Evolutionary conservation across 2,329 filamentous ascomycete species (phyloP), one percentile per base, ranked within the genome.

Genomic region (Pseudocercospora pini-densiflorae): DNA sequence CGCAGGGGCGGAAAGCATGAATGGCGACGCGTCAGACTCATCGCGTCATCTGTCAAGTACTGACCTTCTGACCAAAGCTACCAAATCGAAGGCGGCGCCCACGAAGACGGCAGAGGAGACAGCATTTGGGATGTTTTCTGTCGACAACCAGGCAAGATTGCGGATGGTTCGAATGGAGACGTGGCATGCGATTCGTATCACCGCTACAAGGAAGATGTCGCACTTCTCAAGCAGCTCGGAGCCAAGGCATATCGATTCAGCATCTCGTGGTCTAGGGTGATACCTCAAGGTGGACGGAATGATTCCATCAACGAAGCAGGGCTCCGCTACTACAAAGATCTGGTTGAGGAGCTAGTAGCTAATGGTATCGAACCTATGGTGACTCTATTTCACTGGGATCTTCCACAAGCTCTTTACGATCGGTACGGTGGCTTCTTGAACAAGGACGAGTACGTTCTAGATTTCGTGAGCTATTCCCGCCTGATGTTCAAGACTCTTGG

Each of bases 101-200:
- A 90, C 57, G 87, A 90, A 76, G 92, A 94, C 77, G 93, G 92
- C 70, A 91, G 92, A 70, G 90, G 87, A 23, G 89, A 92, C 62
- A 92, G 90, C 68, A 95, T 96, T 79, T 96, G 93, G 93, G 93
- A 97, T 80, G 90, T 87, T n/a, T 96, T 96, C 82, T 94, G 91
- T 81, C 87, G 87, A 69, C 90, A 88, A 62, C 89, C 90, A 6
- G 92, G 92, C 74, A 96, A 95, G 81, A 93, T 95, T 74, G 92
- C 92, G 63, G 91, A 92, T 74, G 90, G 88, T 65, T 89, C 85
- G 72, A 90, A 88, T 51, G 93, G 93, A 61, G 89, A 88, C 60
- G 86, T 92, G 51, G 92, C 93, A 43, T 97, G 93, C 81, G 92
- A 96, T 82, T 94, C 91, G 29, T 96, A 96, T 84, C 89, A 94